Evolutionary conservation across 768 basidiomycete species (phyloP), one percentile per base, ranked within the genome.

Genomic region (Podaxis carcinomalis): DNA sequence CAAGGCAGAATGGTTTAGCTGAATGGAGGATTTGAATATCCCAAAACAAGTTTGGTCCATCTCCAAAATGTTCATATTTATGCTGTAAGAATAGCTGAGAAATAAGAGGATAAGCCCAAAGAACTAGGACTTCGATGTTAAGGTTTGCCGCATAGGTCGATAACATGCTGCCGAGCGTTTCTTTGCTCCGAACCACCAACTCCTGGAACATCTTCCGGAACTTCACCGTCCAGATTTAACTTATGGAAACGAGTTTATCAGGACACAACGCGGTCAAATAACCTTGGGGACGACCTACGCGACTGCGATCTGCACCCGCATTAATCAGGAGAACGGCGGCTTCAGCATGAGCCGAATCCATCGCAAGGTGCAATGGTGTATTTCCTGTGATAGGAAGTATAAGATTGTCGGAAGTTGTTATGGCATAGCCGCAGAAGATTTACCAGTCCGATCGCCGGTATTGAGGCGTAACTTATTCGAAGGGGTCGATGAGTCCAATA

Each of bases 291-390:
- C 62, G 37, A 79, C 91, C 65, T 74, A 95, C 95, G 67, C 92
- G 82, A 65, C 83, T 83, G 32, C 96, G 87, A 79, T 98, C 96
- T 6, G 95, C 95, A 19, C 96, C 96, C 50, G 93, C 95, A 70
- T 96, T 93, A 62, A 99, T 96, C 54, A 99, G 81, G 53, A 90
- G 72, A 1, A 94, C 90, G 9, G 96, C 96, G 14, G 87, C 90
- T 70, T 93, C 88, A 13, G 92, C 96, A 69, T 98, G 92, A 16
- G 89, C 96, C 57, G 92, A 94, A 68, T 99, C 96, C 89, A 99
- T 90, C 16, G 96, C 95, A 35, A 99, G 84, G 79, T 99, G 97
- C 39, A 99, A 77, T 1, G 97, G 94, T 1, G 97, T 98, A 69
- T 98, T 97, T 54, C 96, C 95, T 92, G 52, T 62, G 28, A 60